A percentile compares a stretch with the other conserved stretches of the same genome.
These are phyloP conservation scores for Umbelopsis sp. DNA, from an alignment of 192 early-diverging fungal genomes.

Conservation along the genomic window DNA sequence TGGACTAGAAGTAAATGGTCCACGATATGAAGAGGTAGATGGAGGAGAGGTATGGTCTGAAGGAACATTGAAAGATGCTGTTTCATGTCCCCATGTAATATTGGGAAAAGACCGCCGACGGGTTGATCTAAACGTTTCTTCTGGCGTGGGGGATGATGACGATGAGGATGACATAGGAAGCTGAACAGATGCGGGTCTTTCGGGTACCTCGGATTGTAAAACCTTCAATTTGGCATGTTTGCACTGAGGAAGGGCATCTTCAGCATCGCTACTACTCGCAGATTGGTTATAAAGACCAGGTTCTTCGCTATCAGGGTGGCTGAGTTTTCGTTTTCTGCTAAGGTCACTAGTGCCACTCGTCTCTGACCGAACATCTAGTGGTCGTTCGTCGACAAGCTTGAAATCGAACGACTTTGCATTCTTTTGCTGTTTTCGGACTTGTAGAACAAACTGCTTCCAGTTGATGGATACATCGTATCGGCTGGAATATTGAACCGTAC, in stretches of 20 bases:
- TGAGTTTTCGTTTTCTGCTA: constrained; percentile 13
- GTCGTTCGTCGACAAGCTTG: constrained; percentile 7
- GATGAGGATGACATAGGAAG: neutral
- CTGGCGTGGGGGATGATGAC: neutral
- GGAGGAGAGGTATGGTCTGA: neutral
- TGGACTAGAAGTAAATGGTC: neutral
- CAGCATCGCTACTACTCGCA: neutral
- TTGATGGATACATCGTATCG: constrained; percentile 11
- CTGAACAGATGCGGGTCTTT: constrained; percentile 2
- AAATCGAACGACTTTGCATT: constrained; percentile 13
- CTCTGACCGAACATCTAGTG: neutral
- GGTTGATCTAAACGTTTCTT: neutral
- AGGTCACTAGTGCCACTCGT: constrained; percentile 9
- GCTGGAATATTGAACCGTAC: constrained; percentile 20
- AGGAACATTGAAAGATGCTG: neutral
- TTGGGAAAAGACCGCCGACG: constrained; percentile 13
- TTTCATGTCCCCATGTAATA: neutral
- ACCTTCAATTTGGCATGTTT: neutral
- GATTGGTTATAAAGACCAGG: neutral
- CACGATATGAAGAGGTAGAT: neutral
- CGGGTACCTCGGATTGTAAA: neutral
- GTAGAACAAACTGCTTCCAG: constrained; percentile 35
- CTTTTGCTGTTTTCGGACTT: constrained; percentile 20
- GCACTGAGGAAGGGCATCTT: neutral
- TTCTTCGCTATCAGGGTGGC: constrained; percentile 9